Percentiles rank a stretch among this genome's conserved stretches.
Conservation (phyloP, 441 rosid species). For the Adansonia madagascariensis region DNA sequence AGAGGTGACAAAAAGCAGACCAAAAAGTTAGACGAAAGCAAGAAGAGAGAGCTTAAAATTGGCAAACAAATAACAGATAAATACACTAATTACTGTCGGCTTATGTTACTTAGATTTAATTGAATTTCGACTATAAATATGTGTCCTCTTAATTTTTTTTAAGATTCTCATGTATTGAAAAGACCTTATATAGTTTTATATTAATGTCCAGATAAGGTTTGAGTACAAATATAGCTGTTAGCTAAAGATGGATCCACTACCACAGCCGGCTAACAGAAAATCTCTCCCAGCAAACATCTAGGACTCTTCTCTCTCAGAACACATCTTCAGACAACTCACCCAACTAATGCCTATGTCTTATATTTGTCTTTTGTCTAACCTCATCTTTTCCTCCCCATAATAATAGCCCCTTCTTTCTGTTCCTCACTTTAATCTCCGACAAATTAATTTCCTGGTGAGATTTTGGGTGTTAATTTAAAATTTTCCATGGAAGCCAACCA, state of each 20-base stretch:
- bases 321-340: constrained; percentile 15
- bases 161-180: too few relatives aligned
- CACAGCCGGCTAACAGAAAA: constrained; percentile 48
- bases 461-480: background rate
- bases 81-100: background rate
- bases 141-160: too few relatives aligned
- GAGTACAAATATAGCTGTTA: background rate
- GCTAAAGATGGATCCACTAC: constrained; percentile 16
- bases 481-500: constrained; percentile 45
- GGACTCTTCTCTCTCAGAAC: constrained; percentile 43
- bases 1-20: constrained; percentile 12
- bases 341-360: constrained; percentile 38
- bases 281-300: constrained; percentile 32
- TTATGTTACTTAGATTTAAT: too few relatives aligned
- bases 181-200: too few relatives aligned
- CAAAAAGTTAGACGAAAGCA: constrained; percentile 35
- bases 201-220: too few relatives aligned
- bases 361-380: constrained; percentile 38
- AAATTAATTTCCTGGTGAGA: background rate
- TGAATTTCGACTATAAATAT: too few relatives aligned
- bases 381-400: background rate
- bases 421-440: background rate
- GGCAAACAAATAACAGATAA: constrained; percentile 26
- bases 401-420: background rate
- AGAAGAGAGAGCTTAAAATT: constrained; percentile 32